Conservation (phyloP, 768 basidiomycete genomes). For the Pisolithus orientalis region DNA sequence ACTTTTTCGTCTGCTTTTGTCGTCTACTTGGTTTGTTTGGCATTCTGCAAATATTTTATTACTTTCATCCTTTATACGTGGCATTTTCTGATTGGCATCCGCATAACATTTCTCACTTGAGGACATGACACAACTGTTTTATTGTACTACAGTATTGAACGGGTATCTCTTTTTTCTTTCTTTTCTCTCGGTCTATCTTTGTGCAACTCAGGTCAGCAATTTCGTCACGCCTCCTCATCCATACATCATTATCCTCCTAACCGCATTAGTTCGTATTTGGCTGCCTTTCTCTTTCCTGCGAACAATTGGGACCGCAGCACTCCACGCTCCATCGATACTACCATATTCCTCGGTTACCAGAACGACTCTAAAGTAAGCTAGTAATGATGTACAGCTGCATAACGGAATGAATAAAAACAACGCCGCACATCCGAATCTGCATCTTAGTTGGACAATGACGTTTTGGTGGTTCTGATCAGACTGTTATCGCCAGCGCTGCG, state of each 20-base stretch:
- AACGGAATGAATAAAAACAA: not conserved
- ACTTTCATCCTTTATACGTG: not conserved
- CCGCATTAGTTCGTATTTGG: not conserved
- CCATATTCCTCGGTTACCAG: not conserved
- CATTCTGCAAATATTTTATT: not conserved
- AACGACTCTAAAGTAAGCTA: not conserved
- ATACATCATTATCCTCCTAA: not conserved
- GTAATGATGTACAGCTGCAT: slow-evolving; percentile 1
- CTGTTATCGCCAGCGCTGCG: too few species aligned
- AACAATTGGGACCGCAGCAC: not conserved
- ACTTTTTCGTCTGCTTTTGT: slow-evolving; percentile 6
- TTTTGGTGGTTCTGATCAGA: too few species aligned
- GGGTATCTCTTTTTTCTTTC: not conserved
- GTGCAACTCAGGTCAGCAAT: too few species aligned
- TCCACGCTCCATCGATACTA: not conserved
- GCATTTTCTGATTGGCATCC: not conserved
- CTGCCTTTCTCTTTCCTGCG: not conserved
- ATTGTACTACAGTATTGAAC: not conserved
- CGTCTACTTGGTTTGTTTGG: slow-evolving; percentile 13
- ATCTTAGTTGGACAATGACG: too few species aligned
- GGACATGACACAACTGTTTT: not conserved
- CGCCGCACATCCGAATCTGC: too few species aligned
- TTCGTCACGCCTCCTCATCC: too few species aligned
- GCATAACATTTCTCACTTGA: not conserved
- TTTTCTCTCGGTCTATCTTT: not conserved